A percentile compares a stretch with the other conserved stretches of the same genome.
Conservation (phyloP, 306 rosid species). For the Quercus alba region DNA sequence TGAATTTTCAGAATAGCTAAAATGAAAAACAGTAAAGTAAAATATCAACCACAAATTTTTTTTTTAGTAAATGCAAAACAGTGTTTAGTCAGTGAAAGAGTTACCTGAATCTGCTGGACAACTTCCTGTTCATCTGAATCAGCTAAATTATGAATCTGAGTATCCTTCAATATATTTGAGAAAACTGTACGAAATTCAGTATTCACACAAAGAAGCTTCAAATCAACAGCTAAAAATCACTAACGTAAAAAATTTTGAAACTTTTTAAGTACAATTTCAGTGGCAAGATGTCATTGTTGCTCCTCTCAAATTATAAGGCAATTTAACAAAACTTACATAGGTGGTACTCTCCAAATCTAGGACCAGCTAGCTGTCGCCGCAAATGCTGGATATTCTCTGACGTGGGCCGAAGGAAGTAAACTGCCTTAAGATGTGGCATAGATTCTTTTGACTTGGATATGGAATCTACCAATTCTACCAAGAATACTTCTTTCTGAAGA, state of each 20-base stretch:
- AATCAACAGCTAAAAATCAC: constrained; percentile 25
- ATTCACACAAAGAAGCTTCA: constrained; percentile 49
- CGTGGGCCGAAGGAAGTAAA: constrained; percentile 85
- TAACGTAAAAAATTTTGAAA: constrained; percentile 16
- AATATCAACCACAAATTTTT: background rate
- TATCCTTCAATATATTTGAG: constrained; percentile 96
- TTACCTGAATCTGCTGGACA: constrained; percentile 95
- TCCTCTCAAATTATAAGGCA: background rate
- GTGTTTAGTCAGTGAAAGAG: constrained; percentile 1
- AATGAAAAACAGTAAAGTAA: background rate
- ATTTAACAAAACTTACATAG: constrained; percentile 56
- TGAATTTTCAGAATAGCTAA: background rate
- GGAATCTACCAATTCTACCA: constrained; percentile 84
- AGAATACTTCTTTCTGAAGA: constrained; percentile 86
- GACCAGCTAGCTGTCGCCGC: constrained; percentile 76
- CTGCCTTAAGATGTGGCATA: constrained; percentile 94
- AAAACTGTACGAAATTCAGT: constrained; percentile 69
- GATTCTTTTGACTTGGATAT: constrained; percentile 75
- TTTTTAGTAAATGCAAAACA: background rate
- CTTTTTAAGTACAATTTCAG: constrained; percentile 14
- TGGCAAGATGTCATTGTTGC: background rate
- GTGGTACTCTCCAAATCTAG: constrained; percentile 95
- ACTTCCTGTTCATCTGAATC: constrained; percentile 96
- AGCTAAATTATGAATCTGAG: constrained; percentile 84
- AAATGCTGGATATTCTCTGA: constrained; percentile 74